Base-by-base conservation (phyloP, 2,329 filamentous ascomycete genomes). In the Aspergillus sclerotialis region DNA sequence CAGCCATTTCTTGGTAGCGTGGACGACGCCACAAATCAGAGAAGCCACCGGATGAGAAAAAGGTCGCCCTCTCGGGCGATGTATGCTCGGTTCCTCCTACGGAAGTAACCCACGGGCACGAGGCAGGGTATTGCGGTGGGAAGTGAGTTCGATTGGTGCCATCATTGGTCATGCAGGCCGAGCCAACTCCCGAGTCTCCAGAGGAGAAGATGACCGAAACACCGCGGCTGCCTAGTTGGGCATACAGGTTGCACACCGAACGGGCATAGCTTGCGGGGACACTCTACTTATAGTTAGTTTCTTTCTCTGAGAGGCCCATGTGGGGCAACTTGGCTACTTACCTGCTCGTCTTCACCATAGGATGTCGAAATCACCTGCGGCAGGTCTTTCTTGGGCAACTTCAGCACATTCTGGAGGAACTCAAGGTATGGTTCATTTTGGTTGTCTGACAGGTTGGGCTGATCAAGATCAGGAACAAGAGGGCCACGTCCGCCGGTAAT, bases 211-310 rank as follows among this genome's bases (percentile, higher is more conserved):
- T 49, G 13, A 72, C 53, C 4, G 63, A 67, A 2, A 70, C 64
- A 15, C 70, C 69, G 30, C 70, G 68, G 38, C 68, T 60, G 12
- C 68, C 69, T 15, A 73, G 64, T 44, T 73, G 72, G 34, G 68
- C 58, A 48, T 56, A 68, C 26, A 68, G 51, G 40, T 59, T 61
- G 45, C 65, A 69, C 28, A 68, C 60, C 14, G 45, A 44, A 28
- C 45, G 46, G 32, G 63, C 60, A 40, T 65, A 65, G 17, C 34
- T 45, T 19, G 50, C 47, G 3, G 61, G 60, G 11, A 64, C 47
- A 30, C 52, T 58, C 52, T 57, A 30, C 19, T 23, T 23, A n/a
- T 28, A 13, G 29, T 30, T 42, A 32, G 30, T 15, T n/a, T n/a
- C n/a, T n/a, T n/a, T n/a, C n/a, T n/a, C n/a, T n/a, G n/a, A n/a